Conservation (phyloP, 257 asterid genomes). For the Striga asiatica region DNA sequence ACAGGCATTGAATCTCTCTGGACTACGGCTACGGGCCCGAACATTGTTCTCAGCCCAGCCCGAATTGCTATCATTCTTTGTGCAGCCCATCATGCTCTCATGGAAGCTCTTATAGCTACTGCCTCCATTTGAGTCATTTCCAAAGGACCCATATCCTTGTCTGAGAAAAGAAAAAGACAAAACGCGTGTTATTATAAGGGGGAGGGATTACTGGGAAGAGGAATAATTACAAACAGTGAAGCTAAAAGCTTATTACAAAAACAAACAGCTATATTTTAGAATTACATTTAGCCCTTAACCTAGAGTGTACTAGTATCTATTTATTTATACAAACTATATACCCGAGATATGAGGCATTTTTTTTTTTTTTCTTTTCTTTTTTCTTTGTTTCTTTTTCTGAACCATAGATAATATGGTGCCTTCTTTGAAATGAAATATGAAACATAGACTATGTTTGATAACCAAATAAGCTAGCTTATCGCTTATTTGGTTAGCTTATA, state of each 20-base stretch:
- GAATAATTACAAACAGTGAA: neutral
- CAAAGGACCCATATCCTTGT: constrained; percentile 29
- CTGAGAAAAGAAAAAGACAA: constrained; percentile 19
- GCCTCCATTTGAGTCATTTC: constrained; percentile 18
- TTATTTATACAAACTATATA: neutral
- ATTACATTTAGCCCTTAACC: neutral
- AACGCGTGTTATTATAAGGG: no score
- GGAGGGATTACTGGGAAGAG: neutral
- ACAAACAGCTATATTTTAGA: neutral
- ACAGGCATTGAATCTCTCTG: constrained; percentile 39
- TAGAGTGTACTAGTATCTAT: neutral
- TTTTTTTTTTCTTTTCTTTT: no score
- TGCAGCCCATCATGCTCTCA: constrained; percentile 30
- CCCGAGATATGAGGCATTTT: neutral
- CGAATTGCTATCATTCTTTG: constrained; percentile 25
- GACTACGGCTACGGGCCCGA: constrained; percentile 27
- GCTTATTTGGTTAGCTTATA: no score
- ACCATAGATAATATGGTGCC: no score
- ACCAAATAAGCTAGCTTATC: no score
- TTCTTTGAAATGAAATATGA: no score
- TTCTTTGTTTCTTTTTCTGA: no score
- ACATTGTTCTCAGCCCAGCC: constrained; percentile 32
- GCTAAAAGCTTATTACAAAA: neutral
- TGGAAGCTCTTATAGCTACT: constrained; percentile 52
- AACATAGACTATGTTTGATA: no score